Evolutionary conservation across 2,329 filamentous ascomycete genomes (phyloP).

Genomic region (Exophiala oligosperma): DNA sequence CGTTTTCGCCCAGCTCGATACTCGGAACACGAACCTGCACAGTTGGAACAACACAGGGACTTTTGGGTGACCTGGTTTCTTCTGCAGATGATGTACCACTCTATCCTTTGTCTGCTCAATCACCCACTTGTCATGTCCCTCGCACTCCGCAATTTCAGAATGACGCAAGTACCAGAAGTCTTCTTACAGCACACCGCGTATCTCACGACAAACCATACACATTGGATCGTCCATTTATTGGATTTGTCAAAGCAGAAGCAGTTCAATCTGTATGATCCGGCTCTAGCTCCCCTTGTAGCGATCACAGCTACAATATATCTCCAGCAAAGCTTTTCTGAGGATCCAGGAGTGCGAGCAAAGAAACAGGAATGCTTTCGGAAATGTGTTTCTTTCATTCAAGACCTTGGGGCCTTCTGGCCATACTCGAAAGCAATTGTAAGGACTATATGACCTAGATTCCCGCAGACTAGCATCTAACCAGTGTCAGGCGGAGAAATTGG

Average conservation of each 20-base stretch:
- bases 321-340: constrained; percentile 54
- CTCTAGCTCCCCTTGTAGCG: constrained; percentile 51
- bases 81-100: constrained; percentile 55
- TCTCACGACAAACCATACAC: constrained; percentile 51
- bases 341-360: constrained; percentile 38
- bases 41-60: constrained; percentile 47
- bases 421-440: constrained; percentile 46
- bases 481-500: constrained; percentile 43
- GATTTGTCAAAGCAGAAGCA: constrained; percentile 47
- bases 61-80: constrained; percentile 58
- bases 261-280: constrained; percentile 49
- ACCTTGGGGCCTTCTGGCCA: constrained; percentile 46
- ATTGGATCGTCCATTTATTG: constrained; percentile 56
- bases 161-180: constrained; percentile 52
- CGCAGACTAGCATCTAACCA: not conserved
- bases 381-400: constrained; percentile 47
- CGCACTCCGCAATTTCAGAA: constrained; percentile 53
- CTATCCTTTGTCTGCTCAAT: constrained; percentile 55
- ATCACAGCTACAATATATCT: constrained; percentile 56
- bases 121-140: constrained; percentile 56
- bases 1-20: constrained; percentile 54
- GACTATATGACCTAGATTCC: not conserved
- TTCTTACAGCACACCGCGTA: constrained; percentile 57
- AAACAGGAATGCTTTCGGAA: constrained; percentile 47
- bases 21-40: constrained; percentile 41